Evolutionary conservation across 1,139 yeast genomes (phyloP).

Genomic region (Tardiomyces depauwii): DNA sequence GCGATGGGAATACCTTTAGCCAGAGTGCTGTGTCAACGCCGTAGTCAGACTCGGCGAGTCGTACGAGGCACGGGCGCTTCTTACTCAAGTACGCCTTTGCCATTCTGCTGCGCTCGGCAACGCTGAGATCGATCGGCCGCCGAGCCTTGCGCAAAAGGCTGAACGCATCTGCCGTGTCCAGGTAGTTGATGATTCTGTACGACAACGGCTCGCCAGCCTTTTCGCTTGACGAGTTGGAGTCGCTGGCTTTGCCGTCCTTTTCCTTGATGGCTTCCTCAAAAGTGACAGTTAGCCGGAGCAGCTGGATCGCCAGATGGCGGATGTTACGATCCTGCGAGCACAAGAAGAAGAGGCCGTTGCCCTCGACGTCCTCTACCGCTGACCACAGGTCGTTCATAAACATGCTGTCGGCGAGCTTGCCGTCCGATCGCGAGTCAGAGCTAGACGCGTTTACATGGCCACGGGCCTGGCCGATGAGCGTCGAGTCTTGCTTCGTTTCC

Average conservation of each 20-base stretch:
- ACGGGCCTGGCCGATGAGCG: not conserved
- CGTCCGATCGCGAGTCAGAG: not conserved
- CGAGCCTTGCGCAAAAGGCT: constrained; percentile 42
- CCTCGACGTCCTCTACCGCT: constrained; percentile 87
- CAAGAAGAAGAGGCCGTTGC: constrained; percentile 83
- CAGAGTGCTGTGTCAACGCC: constrained; percentile 94
- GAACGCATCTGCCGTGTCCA: constrained; percentile 59
- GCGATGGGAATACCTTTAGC: constrained; percentile 77
- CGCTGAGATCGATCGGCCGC: constrained; percentile 53
- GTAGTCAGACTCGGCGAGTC: constrained; percentile 80
- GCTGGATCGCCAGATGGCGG: constrained; percentile 62
- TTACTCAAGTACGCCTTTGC: constrained; percentile 48
- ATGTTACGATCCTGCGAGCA: constrained; percentile 78
- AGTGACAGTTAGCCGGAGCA: constrained; percentile 64
- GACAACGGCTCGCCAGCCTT: not conserved
- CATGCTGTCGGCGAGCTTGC: constrained; percentile 49
- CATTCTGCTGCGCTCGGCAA: constrained; percentile 69
- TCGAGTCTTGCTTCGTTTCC: constrained; percentile 6
- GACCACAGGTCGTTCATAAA: constrained; percentile 74
- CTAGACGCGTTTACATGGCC: not conserved
- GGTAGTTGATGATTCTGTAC: constrained; percentile 46
- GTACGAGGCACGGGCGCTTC: constrained; percentile 48
- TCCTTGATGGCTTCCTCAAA: constrained; percentile 75
- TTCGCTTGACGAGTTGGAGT: not conserved
- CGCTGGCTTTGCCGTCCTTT: constrained; percentile 23